Evolutionary conservation across 768 basidiomycete species (phyloP), one percentile per base, ranked within the genome.

Genomic region (Naganishia antarctica): DNA sequence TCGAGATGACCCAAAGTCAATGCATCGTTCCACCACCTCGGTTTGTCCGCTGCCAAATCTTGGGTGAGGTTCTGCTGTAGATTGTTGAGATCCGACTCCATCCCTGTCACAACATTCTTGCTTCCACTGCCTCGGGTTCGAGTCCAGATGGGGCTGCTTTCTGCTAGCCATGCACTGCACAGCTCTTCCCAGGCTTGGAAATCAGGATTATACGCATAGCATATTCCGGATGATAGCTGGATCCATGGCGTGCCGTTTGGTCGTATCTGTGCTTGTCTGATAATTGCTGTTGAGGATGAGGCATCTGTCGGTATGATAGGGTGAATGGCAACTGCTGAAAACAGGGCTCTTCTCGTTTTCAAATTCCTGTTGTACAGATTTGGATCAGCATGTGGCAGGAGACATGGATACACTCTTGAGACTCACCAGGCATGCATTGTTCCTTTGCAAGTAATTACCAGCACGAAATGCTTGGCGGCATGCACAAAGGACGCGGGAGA

Each of bases 1-100:
- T 99, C 96, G 64, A 96, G 80, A 78, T 96, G 91, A 5, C 89
- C 89, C 23, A 99, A 82, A 15, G 89, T 88, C 71, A 92, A 75
- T 21, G 92, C 90, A 4, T 85, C 80, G 63, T 77, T 83, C 90
- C 90, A 94, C 88, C 89, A 93, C 67, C 81, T 76, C 29, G 89
- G 87, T 6, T 77, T 75, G 29, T 34, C 59, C 3, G 11, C 43
- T 48, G 60, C 25, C 12, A 34, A 23, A 23, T 57, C 26, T 29
- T 37, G 49, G n/a, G 51, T 23, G 6, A 60, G 40, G 26, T 58
- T 44, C 8, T 50, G 61, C 23, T 57, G 61, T 7, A 75, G 45
- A 25, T 72, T 72, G 63, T 73, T 76, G 23, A 74, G 58, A 13
- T 67, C 67, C 25, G 59, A 50, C 61, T 78, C 77, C 34, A 78